Conservation (phyloP, 2,329 filamentous ascomycete genomes). For the Thelonectria rubi region DNA sequence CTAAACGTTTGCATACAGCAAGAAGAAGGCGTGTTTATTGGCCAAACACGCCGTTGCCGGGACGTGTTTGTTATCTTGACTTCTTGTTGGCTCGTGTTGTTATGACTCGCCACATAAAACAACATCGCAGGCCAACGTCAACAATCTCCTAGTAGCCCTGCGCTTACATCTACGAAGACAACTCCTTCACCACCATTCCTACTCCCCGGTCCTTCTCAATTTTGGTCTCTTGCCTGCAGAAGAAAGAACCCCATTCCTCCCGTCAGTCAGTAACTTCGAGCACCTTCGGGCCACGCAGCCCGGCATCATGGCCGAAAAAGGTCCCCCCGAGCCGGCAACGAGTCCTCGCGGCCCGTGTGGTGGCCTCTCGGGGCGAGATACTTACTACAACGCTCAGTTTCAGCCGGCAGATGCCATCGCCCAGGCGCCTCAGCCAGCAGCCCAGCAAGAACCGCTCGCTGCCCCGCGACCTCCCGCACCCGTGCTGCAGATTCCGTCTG, state of each 20-base stretch:
- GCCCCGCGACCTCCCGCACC: neutral
- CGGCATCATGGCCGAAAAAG: neutral
- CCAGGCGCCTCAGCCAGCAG: neutral
- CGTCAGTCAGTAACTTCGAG: too few species aligned
- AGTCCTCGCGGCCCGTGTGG: neutral
- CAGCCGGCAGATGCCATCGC: neutral
- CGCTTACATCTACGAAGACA: neutral
- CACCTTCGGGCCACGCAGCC: too few species aligned
- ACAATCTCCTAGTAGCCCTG: neutral
- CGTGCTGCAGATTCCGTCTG: neutral
- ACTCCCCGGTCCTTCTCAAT: too few species aligned
- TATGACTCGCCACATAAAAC: neutral
- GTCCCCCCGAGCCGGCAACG: neutral
- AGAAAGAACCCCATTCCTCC: too few species aligned
- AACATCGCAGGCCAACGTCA: neutral
- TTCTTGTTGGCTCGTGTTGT: neutral
- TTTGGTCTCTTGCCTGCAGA: too few species aligned
- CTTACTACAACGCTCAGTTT: neutral
- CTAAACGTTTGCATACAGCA: neutral
- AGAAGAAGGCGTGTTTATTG: neutral
- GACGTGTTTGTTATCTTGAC: constrained; percentile 3
- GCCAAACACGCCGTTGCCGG: neutral
- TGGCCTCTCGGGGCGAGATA: neutral
- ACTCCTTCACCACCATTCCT: neutral
- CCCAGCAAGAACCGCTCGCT: neutral